Conservation (phyloP, 1,284 basidiomycete species). For the Phellinidium pouzarii region DNA sequence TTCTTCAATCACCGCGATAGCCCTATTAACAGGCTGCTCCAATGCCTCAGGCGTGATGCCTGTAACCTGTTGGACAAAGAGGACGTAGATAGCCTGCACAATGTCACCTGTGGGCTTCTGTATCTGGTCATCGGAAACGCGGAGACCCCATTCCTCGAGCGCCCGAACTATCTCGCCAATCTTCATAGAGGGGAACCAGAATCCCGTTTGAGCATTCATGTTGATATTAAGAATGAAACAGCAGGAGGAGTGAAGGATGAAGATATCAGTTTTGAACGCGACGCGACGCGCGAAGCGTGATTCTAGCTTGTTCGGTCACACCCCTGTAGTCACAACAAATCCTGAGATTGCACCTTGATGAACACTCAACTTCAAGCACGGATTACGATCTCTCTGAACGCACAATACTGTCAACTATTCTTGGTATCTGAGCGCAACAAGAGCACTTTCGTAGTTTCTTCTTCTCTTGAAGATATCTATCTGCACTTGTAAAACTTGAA, state of each 20-base stretch:
- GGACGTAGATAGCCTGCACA: slow-evolving; percentile 59
- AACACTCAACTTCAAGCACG: no score
- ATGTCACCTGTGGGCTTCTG: slow-evolving; percentile 62
- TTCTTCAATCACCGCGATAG: slow-evolving; percentile 45
- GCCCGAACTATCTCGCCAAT: slow-evolving; percentile 54
- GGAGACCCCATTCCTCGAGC: slow-evolving; percentile 58
- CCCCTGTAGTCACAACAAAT: no score
- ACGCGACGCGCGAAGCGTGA: no score
- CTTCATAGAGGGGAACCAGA: slow-evolving; percentile 61
- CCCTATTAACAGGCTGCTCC: slow-evolving; percentile 50
- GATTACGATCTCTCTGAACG: no score
- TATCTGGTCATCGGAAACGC: slow-evolving; percentile 64
- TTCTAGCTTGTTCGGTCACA: no score
- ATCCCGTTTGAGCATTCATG: slow-evolving; percentile 31
- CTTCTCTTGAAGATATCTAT: no score
- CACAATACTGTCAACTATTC: no score
- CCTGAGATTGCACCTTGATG: no score
- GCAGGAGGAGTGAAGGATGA: slow-evolving; percentile 22
- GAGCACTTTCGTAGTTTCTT: no score
- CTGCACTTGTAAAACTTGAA: no score
- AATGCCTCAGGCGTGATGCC: slow-evolving; percentile 54
- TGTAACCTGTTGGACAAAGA: slow-evolving; percentile 67
- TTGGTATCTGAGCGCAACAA: no score
- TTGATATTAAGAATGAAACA: background rate
- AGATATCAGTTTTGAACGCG: no score